These are phyloP conservation scores for Citrullus mucosospermus DNA, from an alignment of 306 rosid species.

Conservation along the genomic window DNA sequence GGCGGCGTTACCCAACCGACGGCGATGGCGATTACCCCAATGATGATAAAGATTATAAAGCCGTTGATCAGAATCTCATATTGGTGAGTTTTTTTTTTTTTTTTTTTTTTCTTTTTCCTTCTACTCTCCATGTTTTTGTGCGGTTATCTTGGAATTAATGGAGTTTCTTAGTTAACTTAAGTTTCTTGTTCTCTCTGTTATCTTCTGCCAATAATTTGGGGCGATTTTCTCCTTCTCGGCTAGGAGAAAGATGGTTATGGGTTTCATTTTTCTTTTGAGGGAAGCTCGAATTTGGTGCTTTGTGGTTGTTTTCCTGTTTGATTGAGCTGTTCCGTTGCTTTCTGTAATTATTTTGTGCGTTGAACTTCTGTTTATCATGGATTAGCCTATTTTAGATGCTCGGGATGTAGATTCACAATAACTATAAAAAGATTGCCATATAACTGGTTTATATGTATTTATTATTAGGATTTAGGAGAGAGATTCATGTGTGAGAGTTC, in stretches of 20 bases:
- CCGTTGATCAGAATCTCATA: too few relatives aligned
- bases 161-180: too few relatives aligned
- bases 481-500: neutral
- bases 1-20: too few relatives aligned
- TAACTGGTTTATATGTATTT: neutral
- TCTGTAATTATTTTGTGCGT: neutral
- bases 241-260: neutral
- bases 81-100: too few relatives aligned
- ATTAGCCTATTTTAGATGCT: neutral
- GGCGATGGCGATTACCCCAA: too few relatives aligned
- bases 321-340: neutral
- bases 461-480: neutral
- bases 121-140: too few relatives aligned
- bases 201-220: too few relatives aligned
- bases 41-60: too few relatives aligned
- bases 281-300: neutral
- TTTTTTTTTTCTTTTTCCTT: too few relatives aligned
- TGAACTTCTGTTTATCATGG: neutral
- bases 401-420: neutral
- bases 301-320: neutral
- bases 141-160: too few relatives aligned
- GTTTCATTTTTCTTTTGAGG: neutral
- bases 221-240: neutral
- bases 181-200: too few relatives aligned
- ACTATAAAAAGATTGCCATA: neutral